Conservation (phyloP, 805 yeast genomes). For the Myxozyma melibiosi region DNA sequence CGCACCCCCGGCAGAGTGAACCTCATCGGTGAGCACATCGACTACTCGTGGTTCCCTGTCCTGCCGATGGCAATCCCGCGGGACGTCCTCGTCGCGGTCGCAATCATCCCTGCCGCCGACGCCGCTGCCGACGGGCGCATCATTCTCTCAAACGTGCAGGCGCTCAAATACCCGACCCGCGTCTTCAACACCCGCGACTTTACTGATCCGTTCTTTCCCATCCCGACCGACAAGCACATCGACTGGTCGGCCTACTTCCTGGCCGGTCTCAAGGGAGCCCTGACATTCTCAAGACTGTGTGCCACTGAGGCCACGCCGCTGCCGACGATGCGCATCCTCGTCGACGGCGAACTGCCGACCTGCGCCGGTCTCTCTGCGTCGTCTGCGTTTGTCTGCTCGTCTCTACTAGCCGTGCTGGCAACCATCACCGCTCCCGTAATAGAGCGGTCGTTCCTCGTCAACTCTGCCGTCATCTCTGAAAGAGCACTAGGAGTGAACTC, state of each 20-base stretch:
- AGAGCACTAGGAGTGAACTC: slow-evolving; percentile 74
- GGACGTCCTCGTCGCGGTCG: slow-evolving; percentile 61
- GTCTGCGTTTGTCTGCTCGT: slow-evolving; percentile 70
- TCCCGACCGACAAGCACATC: slow-evolving; percentile 38
- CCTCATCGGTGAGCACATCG: slow-evolving; percentile 75
- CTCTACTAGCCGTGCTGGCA: slow-evolving; percentile 58
- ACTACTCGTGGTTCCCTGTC: slow-evolving; percentile 67
- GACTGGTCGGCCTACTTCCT: slow-evolving; percentile 72
- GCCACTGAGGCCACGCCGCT: slow-evolving; percentile 31
- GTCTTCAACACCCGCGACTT: slow-evolving; percentile 34
- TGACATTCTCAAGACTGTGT: slow-evolving; percentile 47
- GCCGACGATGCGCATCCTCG: slow-evolving; percentile 49
- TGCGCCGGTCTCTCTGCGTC: slow-evolving; percentile 73
- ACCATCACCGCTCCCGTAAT: slow-evolving; percentile 40
- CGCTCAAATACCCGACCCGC: slow-evolving; percentile 15
- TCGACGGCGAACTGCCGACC: slow-evolving; percentile 69
- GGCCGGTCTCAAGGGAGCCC: slow-evolving; percentile 66
- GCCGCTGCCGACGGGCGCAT: slow-evolving; percentile 38
- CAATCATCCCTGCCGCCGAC: slow-evolving; percentile 30
- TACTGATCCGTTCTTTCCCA: slow-evolving; percentile 23
- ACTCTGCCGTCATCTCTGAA: slow-evolving; percentile 66
- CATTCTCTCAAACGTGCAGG: slow-evolving; percentile 45
- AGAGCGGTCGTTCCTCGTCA: slow-evolving; percentile 45
- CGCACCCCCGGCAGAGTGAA: slow-evolving; percentile 80
- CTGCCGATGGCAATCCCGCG: slow-evolving; percentile 74